Conservation (phyloP, 1,284 basidiomycete species). For the Cryptococcus maquisensis region DNA sequence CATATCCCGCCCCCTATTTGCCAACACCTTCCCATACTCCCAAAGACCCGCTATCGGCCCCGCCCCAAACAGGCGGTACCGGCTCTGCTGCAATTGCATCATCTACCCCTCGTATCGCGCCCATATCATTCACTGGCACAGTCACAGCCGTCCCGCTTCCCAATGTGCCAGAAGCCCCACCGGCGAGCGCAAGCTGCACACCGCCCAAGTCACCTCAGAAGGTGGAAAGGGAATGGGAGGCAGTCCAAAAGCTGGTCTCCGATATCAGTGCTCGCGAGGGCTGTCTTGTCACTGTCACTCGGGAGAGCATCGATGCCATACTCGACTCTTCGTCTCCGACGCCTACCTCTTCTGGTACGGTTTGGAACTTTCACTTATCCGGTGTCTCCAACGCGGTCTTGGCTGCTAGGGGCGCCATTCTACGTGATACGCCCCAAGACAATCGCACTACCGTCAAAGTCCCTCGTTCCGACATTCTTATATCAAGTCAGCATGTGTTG, state of each 20-base stretch:
- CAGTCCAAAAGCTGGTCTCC: constrained; percentile 74
- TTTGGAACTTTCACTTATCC: constrained; percentile 84
- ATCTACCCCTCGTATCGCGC: constrained; percentile 11
- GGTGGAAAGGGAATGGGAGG: constrained; percentile 53
- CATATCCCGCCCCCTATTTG: constrained; percentile 45
- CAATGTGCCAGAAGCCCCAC: constrained; percentile 15
- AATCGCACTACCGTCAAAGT: constrained; percentile 83
- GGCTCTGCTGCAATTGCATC: neutral
- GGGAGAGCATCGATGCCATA: constrained; percentile 47
- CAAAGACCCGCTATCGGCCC: neutral
- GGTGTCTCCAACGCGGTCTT: constrained; percentile 91
- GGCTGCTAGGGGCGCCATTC: constrained; percentile 77
- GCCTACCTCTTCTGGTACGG: constrained; percentile 15
- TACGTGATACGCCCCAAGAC: constrained; percentile 84
- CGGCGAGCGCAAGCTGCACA: constrained; percentile 10
- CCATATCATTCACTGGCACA: constrained; percentile 10
- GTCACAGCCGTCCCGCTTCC: constrained; percentile 11
- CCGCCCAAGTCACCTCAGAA: constrained; percentile 20
- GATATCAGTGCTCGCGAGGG: constrained; percentile 74
- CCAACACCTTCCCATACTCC: neutral
- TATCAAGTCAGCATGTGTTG: constrained; percentile 62
- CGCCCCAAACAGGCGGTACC: neutral
- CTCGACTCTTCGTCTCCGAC: neutral
- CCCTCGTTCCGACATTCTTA: constrained; percentile 82
- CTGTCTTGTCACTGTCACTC: constrained; percentile 73